Evolutionary conservation across 2,329 filamentous ascomycete genomes (phyloP).

Genomic region (Cytospora schulzeri): DNA sequence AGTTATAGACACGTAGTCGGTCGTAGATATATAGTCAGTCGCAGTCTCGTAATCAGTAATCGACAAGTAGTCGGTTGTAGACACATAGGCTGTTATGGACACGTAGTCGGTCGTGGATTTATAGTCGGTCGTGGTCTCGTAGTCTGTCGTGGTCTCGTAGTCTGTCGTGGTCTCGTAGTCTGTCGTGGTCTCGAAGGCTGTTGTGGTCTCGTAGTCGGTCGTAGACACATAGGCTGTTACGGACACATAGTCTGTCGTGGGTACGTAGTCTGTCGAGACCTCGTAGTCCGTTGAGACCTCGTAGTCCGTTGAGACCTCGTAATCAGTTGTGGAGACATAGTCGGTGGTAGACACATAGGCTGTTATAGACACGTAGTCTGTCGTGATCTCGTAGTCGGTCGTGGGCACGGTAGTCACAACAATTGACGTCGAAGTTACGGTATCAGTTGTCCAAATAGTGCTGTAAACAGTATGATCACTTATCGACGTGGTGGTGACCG

Average conservation of each 20-base stretch:
- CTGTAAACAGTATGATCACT: neutral
- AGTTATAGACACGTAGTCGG: slow-evolving; percentile 11
- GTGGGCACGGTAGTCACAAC: neutral
- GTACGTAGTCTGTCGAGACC: no score
- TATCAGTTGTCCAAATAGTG: slow-evolving; percentile 9
- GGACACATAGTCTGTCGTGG: neutral
- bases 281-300: no score
- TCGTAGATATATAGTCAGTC: slow-evolving; percentile 22
- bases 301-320: neutral
- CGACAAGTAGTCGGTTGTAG: slow-evolving; percentile 5
- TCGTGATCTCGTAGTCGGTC: neutral
- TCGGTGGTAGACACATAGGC: neutral
- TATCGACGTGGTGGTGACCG: neutral
- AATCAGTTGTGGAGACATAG: neutral
- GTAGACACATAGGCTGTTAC: neutral
- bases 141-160: neutral
- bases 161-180: slow-evolving; percentile 9
- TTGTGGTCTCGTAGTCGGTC: neutral
- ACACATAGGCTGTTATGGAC: slow-evolving; percentile 1
- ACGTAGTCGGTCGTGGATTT: slow-evolving; percentile 19
- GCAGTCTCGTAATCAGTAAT: slow-evolving; percentile 17
- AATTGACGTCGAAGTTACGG: neutral
- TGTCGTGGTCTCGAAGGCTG: no score
- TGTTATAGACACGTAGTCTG: neutral
- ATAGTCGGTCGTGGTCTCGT: no score